Evolutionary conservation across 805 yeast genomes (phyloP), one percentile per base, ranked within the genome.

Genomic region (Starmerella bacillaris): DNA sequence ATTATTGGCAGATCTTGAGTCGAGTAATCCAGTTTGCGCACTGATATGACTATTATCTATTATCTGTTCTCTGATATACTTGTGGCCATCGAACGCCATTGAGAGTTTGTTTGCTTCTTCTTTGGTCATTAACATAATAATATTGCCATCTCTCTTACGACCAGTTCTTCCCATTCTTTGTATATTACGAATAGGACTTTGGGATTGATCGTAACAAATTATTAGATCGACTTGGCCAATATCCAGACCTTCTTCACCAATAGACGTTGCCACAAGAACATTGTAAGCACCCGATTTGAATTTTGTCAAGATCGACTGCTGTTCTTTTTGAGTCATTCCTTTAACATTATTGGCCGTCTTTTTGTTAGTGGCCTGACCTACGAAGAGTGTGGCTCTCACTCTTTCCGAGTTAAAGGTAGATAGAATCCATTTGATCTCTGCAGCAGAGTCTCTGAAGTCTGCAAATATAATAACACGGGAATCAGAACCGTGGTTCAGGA

Each of bases 131-230:
- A 89, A 55, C 24, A 84, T 56, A 3, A 80, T 58, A 2, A 89
- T 78, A 39, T 67, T 68, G 27, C 99, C 99, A 46, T 78, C 82
- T 46, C 94, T 62, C 51, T 82, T 80, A 57, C 99, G 74, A 15
- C 98, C 99, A 0, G 99, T 89, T 58, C 99, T 71, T 19, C 99
- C 99, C 92, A 89, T 82, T 47, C 99, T 61, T 53, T 89, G 99
- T 27, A 89, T 68, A 46, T 78, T 83, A 39, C 92, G 79, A 38
- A 89, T 86, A 0, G 96, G 95, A 30, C 94, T 80, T 20, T 83
- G 66, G 0, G 95, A 83, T 0, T 94, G 79, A 50, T 89, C 98
- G 56, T 72, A 89, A 51, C 94, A 84, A 5, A 89, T 65, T 45
- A 89, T 86, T 47, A 89, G 53, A 55, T 89, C 98, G 35, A 89